Conservation (phyloP, 306 rosid genomes). For the Styphnolobium japonicum region DNA sequence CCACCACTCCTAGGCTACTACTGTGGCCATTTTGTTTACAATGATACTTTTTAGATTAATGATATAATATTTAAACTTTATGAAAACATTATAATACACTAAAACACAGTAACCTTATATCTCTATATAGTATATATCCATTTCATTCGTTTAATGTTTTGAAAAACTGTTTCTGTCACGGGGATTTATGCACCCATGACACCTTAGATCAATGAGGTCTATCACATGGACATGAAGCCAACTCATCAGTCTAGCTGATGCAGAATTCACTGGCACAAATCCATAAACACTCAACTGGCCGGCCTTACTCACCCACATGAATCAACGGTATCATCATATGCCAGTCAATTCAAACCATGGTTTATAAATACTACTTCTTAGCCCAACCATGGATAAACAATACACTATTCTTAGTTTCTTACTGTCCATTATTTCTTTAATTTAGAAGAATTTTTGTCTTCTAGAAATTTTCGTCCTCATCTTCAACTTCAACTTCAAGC, state of each 20-base stretch:
- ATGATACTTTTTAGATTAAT: neutral
- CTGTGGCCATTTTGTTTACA: constrained; percentile 7
- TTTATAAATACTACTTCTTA: neutral
- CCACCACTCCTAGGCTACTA: neutral
- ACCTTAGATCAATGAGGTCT: neutral
- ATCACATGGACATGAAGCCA: neutral
- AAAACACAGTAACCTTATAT: neutral
- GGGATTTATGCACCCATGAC: neutral
- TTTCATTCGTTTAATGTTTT: neutral
- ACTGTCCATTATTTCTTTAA: neutral
- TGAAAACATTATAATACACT: neutral
- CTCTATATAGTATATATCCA: neutral
- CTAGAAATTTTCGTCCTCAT: neutral
- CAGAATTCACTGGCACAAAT: neutral
- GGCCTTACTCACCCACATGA: neutral
- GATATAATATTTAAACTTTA: neutral
- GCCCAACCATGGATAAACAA: neutral
- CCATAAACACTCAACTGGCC: neutral
- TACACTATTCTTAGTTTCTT: neutral
- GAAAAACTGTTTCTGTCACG: neutral
- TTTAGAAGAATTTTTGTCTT: neutral
- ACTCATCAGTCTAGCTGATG: neutral
- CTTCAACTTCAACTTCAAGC: neutral
- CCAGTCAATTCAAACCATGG: neutral
- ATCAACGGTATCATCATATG: neutral